A percentile compares a stretch with the other conserved stretches of the same genome.
These are phyloP conservation scores for Avena insularis DNA, from an alignment of 176 grass and related monocot genomes.

Conservation along the genomic window DNA sequence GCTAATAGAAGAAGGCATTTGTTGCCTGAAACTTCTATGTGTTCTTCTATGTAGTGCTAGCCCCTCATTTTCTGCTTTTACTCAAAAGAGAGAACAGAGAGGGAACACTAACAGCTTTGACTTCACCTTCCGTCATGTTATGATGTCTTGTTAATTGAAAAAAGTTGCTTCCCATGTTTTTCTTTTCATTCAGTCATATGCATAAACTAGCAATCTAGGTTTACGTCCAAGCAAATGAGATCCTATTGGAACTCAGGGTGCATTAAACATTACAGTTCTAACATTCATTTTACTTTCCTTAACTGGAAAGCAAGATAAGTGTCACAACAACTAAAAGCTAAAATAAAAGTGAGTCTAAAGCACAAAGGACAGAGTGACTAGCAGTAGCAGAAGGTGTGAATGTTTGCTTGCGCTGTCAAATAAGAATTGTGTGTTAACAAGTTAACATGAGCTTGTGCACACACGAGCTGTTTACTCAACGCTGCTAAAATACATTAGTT, in stretches of 20 bases:
- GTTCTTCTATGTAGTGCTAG: no score
- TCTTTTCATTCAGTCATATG: no score
- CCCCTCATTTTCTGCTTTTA: no score
- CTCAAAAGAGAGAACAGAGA: no score
- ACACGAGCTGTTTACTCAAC: no score
- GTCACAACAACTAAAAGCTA: conserved; percentile 1
- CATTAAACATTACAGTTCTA: conserved; percentile 9
- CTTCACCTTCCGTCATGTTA: not conserved
- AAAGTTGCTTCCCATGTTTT: no score
- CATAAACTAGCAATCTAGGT: not conserved
- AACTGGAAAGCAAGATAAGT: not conserved
- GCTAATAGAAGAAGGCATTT: no score
- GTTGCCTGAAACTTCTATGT: no score
- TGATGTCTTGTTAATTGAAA: no score
- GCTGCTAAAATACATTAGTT: not conserved
- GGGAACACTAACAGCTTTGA: not conserved
- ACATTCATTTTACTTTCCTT: not conserved
- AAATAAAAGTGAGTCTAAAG: conserved; percentile 14
- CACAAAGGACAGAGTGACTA: not conserved
- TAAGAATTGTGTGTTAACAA: not conserved
- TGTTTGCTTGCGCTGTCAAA: not conserved
- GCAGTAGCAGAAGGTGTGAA: conserved; percentile 25
- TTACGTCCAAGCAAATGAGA: not conserved
- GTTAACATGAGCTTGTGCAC: no score
- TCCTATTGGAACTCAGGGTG: not conserved